A percentile compares a stretch with the other conserved stretches of the same genome.
These are phyloP conservation scores for Effrenium voratum DNA, from an alignment of 73 alveolate genomes.

Conservation along the genomic window DNA sequence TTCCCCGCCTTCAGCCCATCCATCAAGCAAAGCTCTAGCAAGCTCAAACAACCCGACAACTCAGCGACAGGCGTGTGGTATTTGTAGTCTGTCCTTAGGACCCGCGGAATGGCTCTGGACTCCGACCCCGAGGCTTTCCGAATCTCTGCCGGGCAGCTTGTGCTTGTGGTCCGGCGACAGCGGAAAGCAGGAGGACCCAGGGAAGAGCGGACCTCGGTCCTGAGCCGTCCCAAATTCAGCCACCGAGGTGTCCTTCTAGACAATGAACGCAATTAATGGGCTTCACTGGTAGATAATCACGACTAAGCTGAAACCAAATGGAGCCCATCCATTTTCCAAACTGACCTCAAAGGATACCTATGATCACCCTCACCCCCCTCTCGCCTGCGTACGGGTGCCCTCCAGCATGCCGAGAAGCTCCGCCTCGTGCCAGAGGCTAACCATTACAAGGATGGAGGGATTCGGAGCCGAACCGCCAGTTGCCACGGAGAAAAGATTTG, in stretches of 20 bases:
- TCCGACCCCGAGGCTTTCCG: conserved; percentile 88
- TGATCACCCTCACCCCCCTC: background rate
- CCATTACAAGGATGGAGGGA: too few species aligned
- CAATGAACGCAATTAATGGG: too few species aligned
- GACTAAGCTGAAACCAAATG: too few species aligned
- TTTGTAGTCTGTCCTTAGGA: conserved; percentile 96
- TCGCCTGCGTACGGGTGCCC: conserved; percentile 87
- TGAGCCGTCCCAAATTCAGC: too few species aligned
- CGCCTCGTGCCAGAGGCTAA: conserved; percentile 60
- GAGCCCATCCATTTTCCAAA: too few species aligned
- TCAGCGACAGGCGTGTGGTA: conserved; percentile 94
- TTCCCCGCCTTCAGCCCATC: conserved; percentile 30
- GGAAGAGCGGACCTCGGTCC: conserved; percentile 98
- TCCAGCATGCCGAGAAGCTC: conserved; percentile 87
- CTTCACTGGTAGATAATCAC: too few species aligned
- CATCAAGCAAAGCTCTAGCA: background rate
- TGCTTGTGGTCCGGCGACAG: conserved; percentile 98
- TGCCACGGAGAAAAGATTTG: too few species aligned
- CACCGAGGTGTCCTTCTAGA: too few species aligned
- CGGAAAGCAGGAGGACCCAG: conserved; percentile 99
- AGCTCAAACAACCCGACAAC: background rate
- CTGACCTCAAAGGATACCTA: background rate
- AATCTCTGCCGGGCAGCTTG: conserved; percentile 95
- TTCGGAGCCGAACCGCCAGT: too few species aligned
- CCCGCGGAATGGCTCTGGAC: conserved; percentile 96